Conservation (phyloP, 768 basidiomycete genomes). For the Tulasnella sp. region DNA sequence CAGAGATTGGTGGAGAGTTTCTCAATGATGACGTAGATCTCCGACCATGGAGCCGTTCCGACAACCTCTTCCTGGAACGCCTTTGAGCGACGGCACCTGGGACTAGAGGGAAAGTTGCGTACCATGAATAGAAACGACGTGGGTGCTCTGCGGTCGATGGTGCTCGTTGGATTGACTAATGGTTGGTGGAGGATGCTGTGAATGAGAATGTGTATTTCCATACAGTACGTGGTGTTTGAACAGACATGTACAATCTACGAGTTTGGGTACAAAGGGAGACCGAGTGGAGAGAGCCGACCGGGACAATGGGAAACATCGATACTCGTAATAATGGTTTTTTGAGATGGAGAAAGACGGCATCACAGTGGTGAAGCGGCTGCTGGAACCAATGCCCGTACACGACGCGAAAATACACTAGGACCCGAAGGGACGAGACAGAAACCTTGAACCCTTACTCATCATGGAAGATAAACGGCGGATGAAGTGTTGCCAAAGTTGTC, state of each 20-base stretch:
- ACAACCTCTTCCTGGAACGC: background rate
- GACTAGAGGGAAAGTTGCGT: background rate
- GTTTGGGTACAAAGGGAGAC: background rate
- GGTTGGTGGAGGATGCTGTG: slow-evolving; percentile 55
- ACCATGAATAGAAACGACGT: background rate
- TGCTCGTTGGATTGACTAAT: background rate
- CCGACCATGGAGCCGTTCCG: background rate
- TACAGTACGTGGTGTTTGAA: slow-evolving; percentile 17
- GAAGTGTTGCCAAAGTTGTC: background rate
- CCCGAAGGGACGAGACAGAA: background rate
- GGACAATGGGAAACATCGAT: background rate
- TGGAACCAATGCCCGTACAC: background rate
- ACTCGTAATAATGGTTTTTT: background rate
- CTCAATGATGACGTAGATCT: background rate
- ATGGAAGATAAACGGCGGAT: background rate
- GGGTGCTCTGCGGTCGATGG: background rate
- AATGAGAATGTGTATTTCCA: slow-evolving; percentile 8
- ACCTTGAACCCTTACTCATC: background rate
- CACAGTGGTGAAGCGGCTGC: background rate
- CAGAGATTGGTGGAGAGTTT: background rate
- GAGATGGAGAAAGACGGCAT: background rate
- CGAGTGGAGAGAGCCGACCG: background rate
- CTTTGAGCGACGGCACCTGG: background rate
- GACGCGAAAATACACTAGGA: background rate
- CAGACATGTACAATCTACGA: slow-evolving; percentile 2